Conservation (phyloP, 805 yeast genomes). For the Nakazawaea molendinolei region DNA sequence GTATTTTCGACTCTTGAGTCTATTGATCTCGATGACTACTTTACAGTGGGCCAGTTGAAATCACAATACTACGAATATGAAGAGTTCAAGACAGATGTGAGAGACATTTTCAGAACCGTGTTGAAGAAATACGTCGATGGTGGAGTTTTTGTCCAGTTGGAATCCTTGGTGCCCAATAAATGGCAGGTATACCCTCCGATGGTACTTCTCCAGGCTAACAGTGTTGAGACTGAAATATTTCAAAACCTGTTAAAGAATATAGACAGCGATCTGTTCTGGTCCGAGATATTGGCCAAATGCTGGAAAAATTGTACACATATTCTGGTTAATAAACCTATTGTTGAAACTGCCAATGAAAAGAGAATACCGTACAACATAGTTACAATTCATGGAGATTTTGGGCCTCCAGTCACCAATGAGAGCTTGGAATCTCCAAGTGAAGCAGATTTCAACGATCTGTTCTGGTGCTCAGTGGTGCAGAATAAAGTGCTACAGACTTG, state of each 20-base stretch:
- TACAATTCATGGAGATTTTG: conserved; percentile 64
- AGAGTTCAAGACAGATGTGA: no score
- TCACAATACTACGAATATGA: no score
- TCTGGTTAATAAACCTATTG: conserved; percentile 68
- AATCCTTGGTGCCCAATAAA: conserved; percentile 33
- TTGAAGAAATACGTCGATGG: no score
- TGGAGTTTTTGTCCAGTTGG: no score
- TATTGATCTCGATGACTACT: no score
- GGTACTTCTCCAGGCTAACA: conserved; percentile 45
- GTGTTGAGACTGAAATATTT: conserved; percentile 39
- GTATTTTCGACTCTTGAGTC: no score
- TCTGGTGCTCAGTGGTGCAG: conserved; percentile 69
- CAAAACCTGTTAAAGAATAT: conserved; percentile 7
- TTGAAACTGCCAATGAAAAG: conserved; percentile 19
- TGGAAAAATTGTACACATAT: conserved; percentile 45
- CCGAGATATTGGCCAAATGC: no score
- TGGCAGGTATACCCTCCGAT: conserved; percentile 66
- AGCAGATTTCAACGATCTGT: conserved; percentile 41
- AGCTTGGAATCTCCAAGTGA: conserved; percentile 30
- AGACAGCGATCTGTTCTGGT: conserved; percentile 17
- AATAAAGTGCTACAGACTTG: conserved; percentile 74
- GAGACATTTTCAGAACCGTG: no score
- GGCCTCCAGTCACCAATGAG: conserved; percentile 29
- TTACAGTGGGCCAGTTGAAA: no score
- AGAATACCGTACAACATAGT: conserved; percentile 58